Conservation (phyloP, 2,329 filamentous ascomycete species). For the Epichloe festucae region DNA sequence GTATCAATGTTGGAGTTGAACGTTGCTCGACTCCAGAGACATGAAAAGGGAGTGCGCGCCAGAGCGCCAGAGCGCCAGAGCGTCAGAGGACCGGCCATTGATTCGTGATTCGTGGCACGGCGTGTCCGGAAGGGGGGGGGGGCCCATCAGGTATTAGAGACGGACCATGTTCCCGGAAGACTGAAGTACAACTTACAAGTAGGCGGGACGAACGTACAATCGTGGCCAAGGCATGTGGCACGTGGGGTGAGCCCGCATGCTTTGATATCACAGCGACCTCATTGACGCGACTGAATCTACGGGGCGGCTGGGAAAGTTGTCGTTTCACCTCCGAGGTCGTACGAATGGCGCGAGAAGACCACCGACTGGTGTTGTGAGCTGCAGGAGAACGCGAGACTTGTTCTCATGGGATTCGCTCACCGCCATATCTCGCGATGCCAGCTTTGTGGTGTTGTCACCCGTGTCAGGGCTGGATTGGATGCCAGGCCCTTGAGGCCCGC, state of each 20-base stretch:
- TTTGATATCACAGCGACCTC: too few relatives aligned
- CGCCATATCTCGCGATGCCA: background rate
- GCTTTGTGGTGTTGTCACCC: background rate
- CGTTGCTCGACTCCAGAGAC: too few relatives aligned
- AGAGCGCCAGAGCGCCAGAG: too few relatives aligned
- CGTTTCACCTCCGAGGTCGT: background rate
- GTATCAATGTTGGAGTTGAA: too few relatives aligned
- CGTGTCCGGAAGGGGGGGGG: background rate
- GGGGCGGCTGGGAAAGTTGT: background rate
- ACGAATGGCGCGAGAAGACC: background rate
- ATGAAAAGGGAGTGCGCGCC: too few relatives aligned
- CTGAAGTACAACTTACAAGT: too few relatives aligned
- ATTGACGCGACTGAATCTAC: too few relatives aligned
- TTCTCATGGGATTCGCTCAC: background rate
- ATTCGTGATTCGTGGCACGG: too few relatives aligned
- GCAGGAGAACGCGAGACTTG: background rate
- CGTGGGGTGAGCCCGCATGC: conserved; percentile 5
- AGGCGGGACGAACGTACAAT: background rate
- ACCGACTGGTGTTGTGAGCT: background rate
- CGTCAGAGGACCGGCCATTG: too few relatives aligned
- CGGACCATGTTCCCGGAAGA: too few relatives aligned
- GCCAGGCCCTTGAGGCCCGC: background rate
- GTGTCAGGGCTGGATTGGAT: background rate
- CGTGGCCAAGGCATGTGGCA: conserved; percentile 10
- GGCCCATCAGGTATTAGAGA: too few relatives aligned